Evolutionary conservation across 2,329 filamentous ascomycete species (phyloP), one percentile per base, ranked within the genome.

Genomic region (Fusarium verticillioides): DNA sequence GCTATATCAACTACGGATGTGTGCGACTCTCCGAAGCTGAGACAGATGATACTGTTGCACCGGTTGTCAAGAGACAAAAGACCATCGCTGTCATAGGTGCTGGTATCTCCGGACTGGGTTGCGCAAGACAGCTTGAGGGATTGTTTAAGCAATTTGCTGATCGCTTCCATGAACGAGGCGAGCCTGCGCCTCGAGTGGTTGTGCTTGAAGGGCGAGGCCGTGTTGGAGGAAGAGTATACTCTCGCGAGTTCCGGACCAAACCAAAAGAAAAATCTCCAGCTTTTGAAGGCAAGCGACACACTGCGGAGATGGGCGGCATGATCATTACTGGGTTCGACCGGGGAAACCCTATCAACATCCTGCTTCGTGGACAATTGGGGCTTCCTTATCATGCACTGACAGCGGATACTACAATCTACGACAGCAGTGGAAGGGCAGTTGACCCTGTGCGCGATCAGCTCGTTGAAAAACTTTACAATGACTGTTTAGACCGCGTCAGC

Each of bases 1-100:
- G 96, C 26, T 97, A 97, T 81, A 97, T 99, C 84, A 99, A 99
- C 81, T 98, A 95, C 81, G 96, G 97, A 21, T 98, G 96, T 81
- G 88, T 96, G 6, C 90, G 95, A 78, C 84, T 95, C 30, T 69
- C 78, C 10, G 69, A 78, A 32, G 89, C 40, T 80, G 83, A 85
- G 82, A 28, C 82, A 80, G 78, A 84, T 78, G 79, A 75, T 73
- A 85, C 74, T 77, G 81, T 79, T 84, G 43, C 66, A 30, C 73
- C 74, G 83, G 67, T 72, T 9, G 78, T 68, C 18, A 81, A 81
- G 49, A 89, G 87, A 75, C 87, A 89, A 73, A 94, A 92, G 79
- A 96, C 92, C 1, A 89, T 99, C 61, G 92, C 94, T 42, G 90
- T 99, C 15, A 90, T 99, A 68, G 96, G 96, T 46, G 96, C 96